Percentiles rank a stretch among this genome's conserved stretches.
Evolutionary conservation across 2,329 filamentous ascomycete species (phyloP).

Genomic region (Alternaria viburni): DNA sequence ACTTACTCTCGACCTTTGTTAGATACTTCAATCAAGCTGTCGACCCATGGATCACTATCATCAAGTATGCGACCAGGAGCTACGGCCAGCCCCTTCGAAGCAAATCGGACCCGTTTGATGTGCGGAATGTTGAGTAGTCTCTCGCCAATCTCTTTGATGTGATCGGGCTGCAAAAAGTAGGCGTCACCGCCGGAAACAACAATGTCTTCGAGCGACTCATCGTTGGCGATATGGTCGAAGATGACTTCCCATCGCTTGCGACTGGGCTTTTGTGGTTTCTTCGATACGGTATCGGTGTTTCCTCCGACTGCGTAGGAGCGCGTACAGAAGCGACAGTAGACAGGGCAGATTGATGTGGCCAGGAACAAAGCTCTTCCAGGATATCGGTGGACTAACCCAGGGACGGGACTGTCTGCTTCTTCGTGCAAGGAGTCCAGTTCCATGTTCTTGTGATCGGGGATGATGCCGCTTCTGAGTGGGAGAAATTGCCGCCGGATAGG

Average conservation of each 20-base stretch:
- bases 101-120: conserved; percentile 66
- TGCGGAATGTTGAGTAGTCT: conserved; percentile 63
- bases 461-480: conserved; percentile 60
- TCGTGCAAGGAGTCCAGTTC: conserved; percentile 66
- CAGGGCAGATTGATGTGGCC: conserved; percentile 65
- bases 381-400: conserved; percentile 68
- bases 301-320: conserved; percentile 65
- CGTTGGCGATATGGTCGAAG: conserved; percentile 62
- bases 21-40: conserved; percentile 59
- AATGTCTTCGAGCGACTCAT: conserved; percentile 62
- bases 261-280: conserved; percentile 41
- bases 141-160: conserved; percentile 62
- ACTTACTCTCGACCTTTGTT: conserved; percentile 54
- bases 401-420: conserved; percentile 61
- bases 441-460: conserved; percentile 62
- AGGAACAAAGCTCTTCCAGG: conserved; percentile 68
- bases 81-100: conserved; percentile 67
- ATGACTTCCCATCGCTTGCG: conserved; percentile 62
- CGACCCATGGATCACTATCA: conserved; percentile 59
- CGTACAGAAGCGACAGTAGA: conserved; percentile 69
- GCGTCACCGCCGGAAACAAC: conserved; percentile 69
- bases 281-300: conserved; percentile 59
- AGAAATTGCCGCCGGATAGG: conserved; percentile 68
- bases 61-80: conserved; percentile 64
- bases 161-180: conserved; percentile 62